Evolutionary conservation across 768 basidiomycete genomes (phyloP), one percentile per base, ranked within the genome.

Genomic region (Phylloporus sp.): DNA sequence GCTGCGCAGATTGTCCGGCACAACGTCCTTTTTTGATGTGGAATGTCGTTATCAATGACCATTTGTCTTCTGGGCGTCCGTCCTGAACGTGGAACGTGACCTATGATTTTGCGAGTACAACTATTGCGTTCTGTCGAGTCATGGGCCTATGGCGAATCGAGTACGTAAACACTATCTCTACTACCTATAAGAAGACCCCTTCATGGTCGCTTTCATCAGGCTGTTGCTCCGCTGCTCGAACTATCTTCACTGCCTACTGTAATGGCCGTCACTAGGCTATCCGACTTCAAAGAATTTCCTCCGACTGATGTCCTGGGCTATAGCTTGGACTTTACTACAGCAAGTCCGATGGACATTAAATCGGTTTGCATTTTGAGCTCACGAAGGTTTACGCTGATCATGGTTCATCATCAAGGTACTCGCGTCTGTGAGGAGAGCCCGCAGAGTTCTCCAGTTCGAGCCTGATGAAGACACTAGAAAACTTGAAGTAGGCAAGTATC

Each of bases 301-400:
- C 23, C 46, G 7, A n/a, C 18, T 22, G 33, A 47, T 34, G 32
- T 47, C 15, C 38, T 47, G 24, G 46, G 46, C 23, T 47, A 41
- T 20, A 28, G 38, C 46, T 24, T 47, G 29, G 46, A 47, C 38
- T 47, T 47, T 13, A 47, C 46, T 28, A 35, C 46, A 5, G 32
- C 32, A 6, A 40, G 46, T 22, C 31, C 46, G 9, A 22, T 18
- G 22, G 46, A 47, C 24, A 34, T 47, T 14, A 41, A 47, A 47
- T 41, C 46, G 17, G 46, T 47, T 26, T 3, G 31, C 27, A 5
- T 33, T 22, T 9, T 26, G 27, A 35, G 6, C 2, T 15, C 15
- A 3, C 20, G 39, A 15, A 7, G 14, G 14, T 21, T 29, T 27
- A 40, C 14, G 10, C 14, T 9, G 10, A 23, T 14, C 9, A n/a